Percentiles rank a stretch among this genome's conserved stretches.
These are phyloP conservation scores for Diaporthe sp. DNA, from an alignment of 2,329 filamentous ascomycete species.

Conservation along the genomic window DNA sequence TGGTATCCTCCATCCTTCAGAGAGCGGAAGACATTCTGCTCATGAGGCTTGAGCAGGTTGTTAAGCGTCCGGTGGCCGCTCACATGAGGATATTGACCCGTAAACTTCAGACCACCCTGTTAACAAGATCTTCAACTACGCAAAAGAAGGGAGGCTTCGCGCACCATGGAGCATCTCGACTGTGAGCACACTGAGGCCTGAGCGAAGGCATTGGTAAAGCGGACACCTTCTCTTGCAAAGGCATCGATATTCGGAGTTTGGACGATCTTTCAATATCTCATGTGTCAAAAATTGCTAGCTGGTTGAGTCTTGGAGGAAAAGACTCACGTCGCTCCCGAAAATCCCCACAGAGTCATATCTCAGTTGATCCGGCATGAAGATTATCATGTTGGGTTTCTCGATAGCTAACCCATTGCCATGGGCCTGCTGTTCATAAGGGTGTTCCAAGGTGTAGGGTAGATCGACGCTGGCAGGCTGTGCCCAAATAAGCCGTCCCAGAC, in stretches of 20 bases:
- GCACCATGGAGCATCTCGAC: conserved; percentile 58
- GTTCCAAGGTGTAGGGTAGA: neutral
- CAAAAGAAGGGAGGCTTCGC: neutral
- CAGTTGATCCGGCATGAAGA: conserved; percentile 54
- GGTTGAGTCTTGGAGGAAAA: neutral
- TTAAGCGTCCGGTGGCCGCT: conserved; percentile 60
- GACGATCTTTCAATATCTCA: conserved; percentile 40
- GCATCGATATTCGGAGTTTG: conserved; percentile 59
- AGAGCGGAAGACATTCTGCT: conserved; percentile 61
- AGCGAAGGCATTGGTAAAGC: conserved; percentile 61
- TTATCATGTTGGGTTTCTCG: conserved; percentile 23
- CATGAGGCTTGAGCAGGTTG: conserved; percentile 63
- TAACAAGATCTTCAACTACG: neutral
- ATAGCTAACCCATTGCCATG: neutral
- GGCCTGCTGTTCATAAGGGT: neutral
- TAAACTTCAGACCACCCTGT: conserved; percentile 49
- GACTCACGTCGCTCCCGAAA: conserved; percentile 21
- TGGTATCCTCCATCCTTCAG: conserved; percentile 60
- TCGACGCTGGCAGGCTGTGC: neutral
- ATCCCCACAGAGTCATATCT: conserved; percentile 58
- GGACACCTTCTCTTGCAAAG: conserved; percentile 54
- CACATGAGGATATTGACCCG: conserved; percentile 61
- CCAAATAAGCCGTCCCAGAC: neutral
- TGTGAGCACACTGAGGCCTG: conserved; percentile 63
- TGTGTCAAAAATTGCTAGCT: neutral